Base-by-base conservation (phyloP, 2,329 filamentous ascomycete species). In the Clarireedia homoeocarpa region DNA sequence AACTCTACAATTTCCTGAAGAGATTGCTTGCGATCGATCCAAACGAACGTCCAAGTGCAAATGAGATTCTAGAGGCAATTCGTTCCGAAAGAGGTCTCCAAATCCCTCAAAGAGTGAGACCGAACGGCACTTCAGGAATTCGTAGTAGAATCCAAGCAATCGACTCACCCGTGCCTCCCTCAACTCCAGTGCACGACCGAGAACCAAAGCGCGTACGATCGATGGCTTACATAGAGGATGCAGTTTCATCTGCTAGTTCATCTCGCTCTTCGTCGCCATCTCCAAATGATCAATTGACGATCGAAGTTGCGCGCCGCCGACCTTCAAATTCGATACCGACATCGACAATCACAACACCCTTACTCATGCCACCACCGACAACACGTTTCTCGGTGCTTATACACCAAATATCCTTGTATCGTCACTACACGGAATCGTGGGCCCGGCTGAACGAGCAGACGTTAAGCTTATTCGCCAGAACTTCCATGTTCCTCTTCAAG, bases 1-100 rank as follows among this genome's bases (percentile, higher is more conserved):
- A 89, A 69, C 79, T 99, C 0, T 99, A 97, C 71, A 82, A 83
- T 47, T 84, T 95, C 53, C 77, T 99, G 4, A 91, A 90, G 69
- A 83, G 83, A 55, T 76, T 99, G 5, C 78, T 99, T 5, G 85
- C 90, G 1, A 75, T 95, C 12, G 79, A 91, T 58, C 89, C 92
- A 0, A 74, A 76, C 1, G 82, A 91, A 55, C 79, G 94, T 6
- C 94, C 94, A 0, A 89, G 84, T 46, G 91, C 94, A 0, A 88
- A 84, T 47, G 91, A 97, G 56, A 92, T 99, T 1, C 71, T 97
- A 0, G 63, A 65, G 15, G 68, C 67, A 1, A 64, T 70, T 51
- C 61, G 60, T n/a, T 66, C 62, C 3, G 67, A 67, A 48, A 67
- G 63, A 45, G 66, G 64, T 6, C 59, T 69, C 7, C 67, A 69